Evolutionary conservation across 2,329 filamentous ascomycete genomes (phyloP), one percentile per base, ranked within the genome.

Genomic region (Apiospora malaysiana): DNA sequence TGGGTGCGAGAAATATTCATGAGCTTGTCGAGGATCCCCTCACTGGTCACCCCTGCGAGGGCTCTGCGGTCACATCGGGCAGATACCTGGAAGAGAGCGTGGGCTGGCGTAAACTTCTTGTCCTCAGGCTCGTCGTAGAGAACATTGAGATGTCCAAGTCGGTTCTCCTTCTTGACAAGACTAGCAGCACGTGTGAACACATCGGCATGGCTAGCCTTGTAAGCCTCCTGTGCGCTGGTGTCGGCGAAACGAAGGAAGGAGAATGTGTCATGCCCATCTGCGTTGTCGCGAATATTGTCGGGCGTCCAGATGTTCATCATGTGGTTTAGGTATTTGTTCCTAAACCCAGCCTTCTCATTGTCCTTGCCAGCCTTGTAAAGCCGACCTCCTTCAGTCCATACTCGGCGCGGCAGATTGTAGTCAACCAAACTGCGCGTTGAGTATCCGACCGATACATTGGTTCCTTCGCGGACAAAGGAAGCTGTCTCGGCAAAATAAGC

Each of bases 401-500:
- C 83, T 7, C 97, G 85, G 37, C 91, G 89, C 25, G 96, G 96
- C 70, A 98, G 81, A 66, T 91, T 86, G 79, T 95, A 98, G 74
- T 97, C 91, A 73, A 99, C 95, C 76, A 93, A 76, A 78, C 91
- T 98, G 72, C 94, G 91, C 0, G 94, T 93, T 1, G 95, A 98
- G 81, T 99, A 99, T 51, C 89, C 91, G 25, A 98, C 92, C 25
- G 92, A 85, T 68, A 98, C 88, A 73, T 91, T 91, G 72, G 85
- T 88, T 9, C 95, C 95, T 81, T 99, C 96, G 27, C 96, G 93
- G 75, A 98, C 86, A 81, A 99, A 98, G 0, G 95, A 98, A 0
- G 94, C 95, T 0, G 95, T 98, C 84, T 99, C 96, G 18, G 95
- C 96, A 82, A 95, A 99, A 79, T 92, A 90, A n/a, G 91, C 90